Conservation (phyloP, 1,139 yeast genomes). For the Magnusiomyces fungicola region DNA sequence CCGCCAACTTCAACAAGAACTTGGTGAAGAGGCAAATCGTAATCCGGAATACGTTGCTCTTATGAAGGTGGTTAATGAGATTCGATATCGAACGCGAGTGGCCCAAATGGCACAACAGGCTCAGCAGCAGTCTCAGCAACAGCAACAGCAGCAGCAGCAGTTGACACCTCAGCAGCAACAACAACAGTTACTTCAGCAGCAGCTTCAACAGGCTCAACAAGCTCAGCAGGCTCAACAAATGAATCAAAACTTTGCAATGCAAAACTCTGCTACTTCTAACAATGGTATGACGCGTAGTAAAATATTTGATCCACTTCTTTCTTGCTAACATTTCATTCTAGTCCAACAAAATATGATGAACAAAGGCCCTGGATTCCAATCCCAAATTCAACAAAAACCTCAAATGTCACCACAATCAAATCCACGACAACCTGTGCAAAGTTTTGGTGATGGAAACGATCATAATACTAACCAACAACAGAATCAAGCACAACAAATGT, state of each 20-base stretch:
- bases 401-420: not conserved
- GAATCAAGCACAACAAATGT: not conserved
- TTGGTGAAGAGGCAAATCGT: conserved; percentile 34
- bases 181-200: conserved; percentile 16
- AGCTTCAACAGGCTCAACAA: not conserved
- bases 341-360: not conserved
- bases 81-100: conserved; percentile 10
- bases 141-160: conserved; percentile 45
- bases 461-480: not conserved
- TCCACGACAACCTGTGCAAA: not conserved
- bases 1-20: conserved; percentile 16
- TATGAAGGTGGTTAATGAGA: conserved; percentile 25
- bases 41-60: conserved; percentile 32
- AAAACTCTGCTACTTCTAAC: not conserved
- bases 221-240: not conserved
- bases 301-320: not conserved
- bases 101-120: not conserved
- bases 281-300: not conserved
- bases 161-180: conserved; percentile 28
- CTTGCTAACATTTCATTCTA: not conserved
- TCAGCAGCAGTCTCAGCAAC: conserved; percentile 31
- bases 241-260: not conserved
- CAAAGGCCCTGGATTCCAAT: not conserved
- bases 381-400: not conserved
- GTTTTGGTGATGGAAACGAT: too few relatives aligned